Base-by-base conservation (phyloP, 495 filamentous ascomycete species). In the Geopyxis carbonaria region DNA sequence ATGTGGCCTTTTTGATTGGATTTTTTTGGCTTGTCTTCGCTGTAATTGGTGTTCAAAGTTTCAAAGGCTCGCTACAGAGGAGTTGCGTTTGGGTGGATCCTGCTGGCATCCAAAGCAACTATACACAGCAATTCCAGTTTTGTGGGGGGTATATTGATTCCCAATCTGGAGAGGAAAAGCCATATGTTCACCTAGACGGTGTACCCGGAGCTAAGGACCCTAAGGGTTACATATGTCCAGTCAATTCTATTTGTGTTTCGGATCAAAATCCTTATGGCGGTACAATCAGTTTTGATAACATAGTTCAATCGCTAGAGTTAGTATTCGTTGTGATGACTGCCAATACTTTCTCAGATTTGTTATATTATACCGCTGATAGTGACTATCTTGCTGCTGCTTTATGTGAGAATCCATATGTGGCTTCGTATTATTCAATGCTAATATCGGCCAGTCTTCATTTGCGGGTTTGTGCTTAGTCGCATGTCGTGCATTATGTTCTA, bases 21-120 rank as follows among this genome's bases (percentile, higher is more conserved):
- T 99, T 99, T 62, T 99, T 99, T 57, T 99, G 89, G 89, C 76
- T 99, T 30, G 64, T 99, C 5, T 99, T 99, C 61, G 91, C 87
- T 21, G 92, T 99, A 46, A 71, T 95, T 30, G 89, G 91, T 1
- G 76, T 95, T 11, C 89, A 99, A 59, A 89, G 79, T 59, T 99
- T 99, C 69, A 99, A 99, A 58, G 80, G 84, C 5, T 95, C 89
- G 53, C 63, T 94, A 21, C 70, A 75, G 48, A 76, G 89, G 22
- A 80, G 72, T 41, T 99, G 89, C 55, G 75, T 86, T 14, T 99
- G 86, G 87, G 57, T 74, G 38, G 52, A 56, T 34, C 53, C 53
- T 5, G 44, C 39, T 32, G 53, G 53, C 8, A 15, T 46, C 6
- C 53, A 43, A 8, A 58, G 61, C 6, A 46, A 65, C 7, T 72